Evolutionary conservation across 352 stramenopile species (phyloP), one percentile per base, ranked within the genome.

Genomic region (Globisporangium viniferum): DNA sequence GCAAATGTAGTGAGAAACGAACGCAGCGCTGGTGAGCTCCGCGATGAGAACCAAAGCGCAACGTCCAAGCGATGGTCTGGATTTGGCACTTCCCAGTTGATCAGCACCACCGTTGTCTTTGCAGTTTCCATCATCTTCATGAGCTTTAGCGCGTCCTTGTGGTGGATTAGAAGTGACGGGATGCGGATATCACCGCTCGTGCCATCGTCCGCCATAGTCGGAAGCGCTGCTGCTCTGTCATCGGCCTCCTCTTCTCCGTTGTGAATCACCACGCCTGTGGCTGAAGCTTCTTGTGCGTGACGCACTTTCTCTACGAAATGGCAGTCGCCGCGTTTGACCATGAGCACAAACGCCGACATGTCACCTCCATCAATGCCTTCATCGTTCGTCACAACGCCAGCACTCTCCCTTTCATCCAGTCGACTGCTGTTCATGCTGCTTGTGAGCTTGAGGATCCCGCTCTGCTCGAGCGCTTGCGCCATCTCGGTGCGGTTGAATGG

Each of bases 281-380:
- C 61, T 7, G 12, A 27, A 18, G 35, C 31, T 53, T 59, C 31
- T 22, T 66, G 61, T n/a, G 61, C 61, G 22, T 66, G 69, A 68
- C 79, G 84, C 55, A 85, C 75, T 69, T 87, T 87, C 41, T 82
- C 75, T 29, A 82, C 79, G 60, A 85, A 84, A 64, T 84, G 76
- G 71, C 85, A 81, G 73, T 39, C 61, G 14, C 33, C 48, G 14
- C 33, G 49, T 33, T 66, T 33, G n/a, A 60, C 24, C 12, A 66
- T 22, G n/a, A 66, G 61, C 31, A 66, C 49, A 20, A 66, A 66
- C 31, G 61, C 33, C 6, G 22, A 9, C 4, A 8, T 24, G 0
- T 1, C 61, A n/a, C 18, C 24, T 10, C 22, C 41, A 9, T 64
- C 59, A 20, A 15, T 27, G n/a, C n/a, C 48, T 10, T 54, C 48